Evolutionary conservation across 192 early-diverging fungal genomes (phyloP).

Genomic region (Backusella parvicylindrica): DNA sequence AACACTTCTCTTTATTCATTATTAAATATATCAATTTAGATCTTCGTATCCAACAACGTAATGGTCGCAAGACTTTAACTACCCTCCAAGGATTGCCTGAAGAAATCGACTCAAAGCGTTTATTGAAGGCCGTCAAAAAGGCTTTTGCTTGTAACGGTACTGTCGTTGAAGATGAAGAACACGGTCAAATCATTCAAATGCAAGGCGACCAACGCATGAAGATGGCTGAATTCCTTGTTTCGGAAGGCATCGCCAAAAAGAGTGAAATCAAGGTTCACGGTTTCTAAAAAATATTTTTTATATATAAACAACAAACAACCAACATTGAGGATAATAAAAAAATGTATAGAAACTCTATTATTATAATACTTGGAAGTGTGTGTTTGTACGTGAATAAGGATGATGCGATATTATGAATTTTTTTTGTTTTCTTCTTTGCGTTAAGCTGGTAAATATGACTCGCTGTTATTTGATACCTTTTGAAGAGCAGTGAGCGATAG

Average conservation of each 20-base stretch:
- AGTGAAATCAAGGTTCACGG: conserved; percentile 93
- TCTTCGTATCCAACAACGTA: conserved; percentile 96
- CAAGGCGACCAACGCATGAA: conserved; percentile 92
- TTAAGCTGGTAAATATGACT: too few relatives aligned
- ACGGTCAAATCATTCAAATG: conserved; percentile 91
- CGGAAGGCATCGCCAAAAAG: conserved; percentile 80
- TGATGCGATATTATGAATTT: too few relatives aligned
- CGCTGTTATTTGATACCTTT: too few relatives aligned
- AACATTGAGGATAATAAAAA: neutral
- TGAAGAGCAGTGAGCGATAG: too few relatives aligned
- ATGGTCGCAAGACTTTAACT: conserved; percentile 95
- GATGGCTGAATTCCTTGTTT: conserved; percentile 73
- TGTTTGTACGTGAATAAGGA: too few relatives aligned
- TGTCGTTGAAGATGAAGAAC: conserved; percentile 89
- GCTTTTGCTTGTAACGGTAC: conserved; percentile 96
- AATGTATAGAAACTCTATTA: neutral
- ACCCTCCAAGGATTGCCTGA: conserved; percentile 89
- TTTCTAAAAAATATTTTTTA: conserved; percentile 60
- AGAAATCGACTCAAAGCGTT: conserved; percentile 83
- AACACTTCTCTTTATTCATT: neutral
- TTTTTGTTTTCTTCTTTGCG: too few relatives aligned
- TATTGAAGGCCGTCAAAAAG: conserved; percentile 97
- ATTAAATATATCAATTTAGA: conserved; percentile 53
- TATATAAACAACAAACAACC: neutral
- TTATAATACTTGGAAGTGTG: neutral